Conservation (phyloP, 2,329 filamentous ascomycete species). For the Fonsecaea erecta region DNA sequence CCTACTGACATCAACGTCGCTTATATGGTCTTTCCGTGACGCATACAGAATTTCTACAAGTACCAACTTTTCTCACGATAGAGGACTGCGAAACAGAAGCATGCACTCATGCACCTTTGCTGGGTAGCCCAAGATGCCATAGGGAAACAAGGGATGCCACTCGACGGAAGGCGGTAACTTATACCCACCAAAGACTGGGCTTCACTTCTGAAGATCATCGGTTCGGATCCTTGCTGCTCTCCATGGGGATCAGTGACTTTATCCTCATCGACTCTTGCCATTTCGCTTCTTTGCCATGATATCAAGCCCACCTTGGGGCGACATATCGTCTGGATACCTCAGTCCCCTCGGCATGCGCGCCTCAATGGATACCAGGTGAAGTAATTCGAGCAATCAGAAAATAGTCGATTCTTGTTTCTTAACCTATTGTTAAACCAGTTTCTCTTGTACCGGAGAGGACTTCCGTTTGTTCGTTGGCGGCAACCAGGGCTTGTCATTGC, state of each 20-base stretch:
- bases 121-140: not conserved
- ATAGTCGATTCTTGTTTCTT: not conserved
- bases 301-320: not conserved
- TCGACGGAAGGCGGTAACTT: not conserved
- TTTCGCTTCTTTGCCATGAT: too few relatives aligned
- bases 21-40: too few relatives aligned
- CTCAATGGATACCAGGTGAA: not conserved
- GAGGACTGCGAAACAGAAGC: not conserved
- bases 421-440: not conserved
- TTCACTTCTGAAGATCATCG: not conserved
- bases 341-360: not conserved
- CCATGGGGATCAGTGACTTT: too few relatives aligned
- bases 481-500: not conserved
- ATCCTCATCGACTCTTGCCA: too few relatives aligned
- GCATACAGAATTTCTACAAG: not conserved
- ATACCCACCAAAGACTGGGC: not conserved
- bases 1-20: not conserved
- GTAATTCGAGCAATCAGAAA: not conserved
- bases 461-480: not conserved
- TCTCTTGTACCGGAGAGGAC: not conserved
- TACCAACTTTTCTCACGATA: not conserved
- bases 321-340: not conserved
- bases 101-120: not conserved
- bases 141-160: not conserved
- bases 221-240: not conserved